phyloP scores from a whole-genome alignment of 2,329 filamentous ascomycete genomes.

The Pyricularia sp. region DNA sequence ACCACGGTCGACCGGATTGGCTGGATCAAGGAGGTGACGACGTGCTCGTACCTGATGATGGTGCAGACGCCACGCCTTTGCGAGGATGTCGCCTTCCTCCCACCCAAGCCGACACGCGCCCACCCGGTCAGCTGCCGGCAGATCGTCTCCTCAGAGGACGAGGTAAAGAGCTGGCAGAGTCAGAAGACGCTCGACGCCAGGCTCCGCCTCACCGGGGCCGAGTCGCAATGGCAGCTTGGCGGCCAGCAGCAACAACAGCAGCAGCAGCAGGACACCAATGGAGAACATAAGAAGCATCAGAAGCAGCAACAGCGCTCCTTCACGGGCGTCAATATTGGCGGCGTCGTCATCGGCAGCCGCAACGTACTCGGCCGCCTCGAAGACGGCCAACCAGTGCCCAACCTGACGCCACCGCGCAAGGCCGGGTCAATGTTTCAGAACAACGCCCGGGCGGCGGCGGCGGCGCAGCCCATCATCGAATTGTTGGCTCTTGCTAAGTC shows the following conservation, averaged over 20 bases:
- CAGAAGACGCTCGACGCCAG: slow-evolving; percentile 27
- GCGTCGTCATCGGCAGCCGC: slow-evolving; percentile 42
- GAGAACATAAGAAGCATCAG: background rate
- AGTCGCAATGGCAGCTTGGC: slow-evolving; percentile 15
- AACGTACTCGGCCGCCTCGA: slow-evolving; percentile 37
- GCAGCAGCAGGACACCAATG: slow-evolving; percentile 7
- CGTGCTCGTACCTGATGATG: slow-evolving; percentile 88
- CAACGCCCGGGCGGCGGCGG: slow-evolving; percentile 2
- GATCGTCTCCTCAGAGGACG: slow-evolving; percentile 48
- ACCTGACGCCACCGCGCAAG: slow-evolving; percentile 34
- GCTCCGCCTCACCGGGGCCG: slow-evolving; percentile 22
- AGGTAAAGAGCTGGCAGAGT: slow-evolving; percentile 25
- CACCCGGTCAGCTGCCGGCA: slow-evolving; percentile 69
- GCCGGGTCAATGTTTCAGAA: slow-evolving; percentile 6
- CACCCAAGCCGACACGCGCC: slow-evolving; percentile 66
- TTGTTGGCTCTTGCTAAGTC: slow-evolving; percentile 34
- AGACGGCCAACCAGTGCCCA: slow-evolving; percentile 35
- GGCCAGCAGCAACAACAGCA: slow-evolving; percentile 10
- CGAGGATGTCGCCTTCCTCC: slow-evolving; percentile 76
- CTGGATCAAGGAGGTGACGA: slow-evolving; percentile 88
- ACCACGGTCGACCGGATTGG: slow-evolving; percentile 66
- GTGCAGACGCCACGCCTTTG: slow-evolving; percentile 84
- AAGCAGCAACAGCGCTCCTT: slow-evolving; percentile 12
- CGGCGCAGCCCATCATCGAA: slow-evolving; percentile 22
- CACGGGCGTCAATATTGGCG: slow-evolving; percentile 35